Evolutionary conservation across 345 rosid species (phyloP).

Genomic region (Gossypium herbaceum): DNA sequence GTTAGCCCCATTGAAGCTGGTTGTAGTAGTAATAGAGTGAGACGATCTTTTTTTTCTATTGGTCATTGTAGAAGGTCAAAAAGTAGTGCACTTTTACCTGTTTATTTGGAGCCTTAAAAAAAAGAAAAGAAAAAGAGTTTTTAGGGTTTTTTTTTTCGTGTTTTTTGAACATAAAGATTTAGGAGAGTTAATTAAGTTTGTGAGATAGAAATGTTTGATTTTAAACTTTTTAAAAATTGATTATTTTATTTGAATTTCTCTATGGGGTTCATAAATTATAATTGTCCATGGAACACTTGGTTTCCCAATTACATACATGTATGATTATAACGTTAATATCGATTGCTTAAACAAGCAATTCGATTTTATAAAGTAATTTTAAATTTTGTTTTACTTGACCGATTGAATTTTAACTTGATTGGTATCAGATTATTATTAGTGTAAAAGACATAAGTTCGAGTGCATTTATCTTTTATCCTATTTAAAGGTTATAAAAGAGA

Average conservation of each 20-base stretch:
- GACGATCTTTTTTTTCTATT: slow-evolving; percentile 66
- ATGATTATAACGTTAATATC: slow-evolving; percentile 15
- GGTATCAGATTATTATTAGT: too few relatives aligned
- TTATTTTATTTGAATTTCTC: slow-evolving; percentile 20
- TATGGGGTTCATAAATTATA: background rate
- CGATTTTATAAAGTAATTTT: background rate
- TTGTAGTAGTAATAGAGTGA: slow-evolving; percentile 42
- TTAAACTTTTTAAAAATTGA: slow-evolving; percentile 1
- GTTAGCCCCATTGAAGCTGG: slow-evolving; percentile 35
- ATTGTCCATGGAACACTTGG: background rate
- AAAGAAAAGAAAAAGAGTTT: background rate
- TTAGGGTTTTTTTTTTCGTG: background rate
- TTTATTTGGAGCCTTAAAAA: slow-evolving; percentile 48
- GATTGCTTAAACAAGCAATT: slow-evolving; percentile 12
- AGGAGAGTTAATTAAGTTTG: slow-evolving; percentile 23
- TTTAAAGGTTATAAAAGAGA: accelerated
- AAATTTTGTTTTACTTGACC: background rate
- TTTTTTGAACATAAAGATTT: slow-evolving; percentile 23
- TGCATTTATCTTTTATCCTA: accelerated
- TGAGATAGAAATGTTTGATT: slow-evolving; percentile 22
- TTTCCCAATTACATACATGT: slow-evolving; percentile 11
- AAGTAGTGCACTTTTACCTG: slow-evolving; percentile 61
- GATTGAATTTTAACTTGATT: too few relatives aligned
- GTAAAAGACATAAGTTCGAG: accelerated
- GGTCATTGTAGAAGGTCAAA: slow-evolving; percentile 63